Evolutionary conservation across 345 rosid genomes (phyloP).

Genomic region (Toxicodendron radicans): DNA sequence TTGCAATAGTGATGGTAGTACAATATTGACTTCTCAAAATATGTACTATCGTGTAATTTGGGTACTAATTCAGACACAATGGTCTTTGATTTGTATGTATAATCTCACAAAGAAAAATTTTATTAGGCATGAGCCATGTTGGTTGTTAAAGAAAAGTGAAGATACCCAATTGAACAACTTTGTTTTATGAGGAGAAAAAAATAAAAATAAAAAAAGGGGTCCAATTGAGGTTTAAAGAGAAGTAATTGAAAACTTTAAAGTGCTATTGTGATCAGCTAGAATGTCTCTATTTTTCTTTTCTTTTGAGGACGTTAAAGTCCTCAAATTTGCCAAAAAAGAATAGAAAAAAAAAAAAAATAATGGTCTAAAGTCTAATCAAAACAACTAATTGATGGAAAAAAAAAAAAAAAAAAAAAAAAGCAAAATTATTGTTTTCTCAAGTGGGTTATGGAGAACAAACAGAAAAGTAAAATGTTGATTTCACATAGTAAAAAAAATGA

Average conservation of each 20-base stretch:
- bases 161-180: neutral
- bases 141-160: neutral
- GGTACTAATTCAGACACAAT: too few relatives aligned
- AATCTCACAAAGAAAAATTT: too few relatives aligned
- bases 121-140: neutral
- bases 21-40: too few relatives aligned
- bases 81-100: too few relatives aligned
- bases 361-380: slow-evolving; percentile 12
- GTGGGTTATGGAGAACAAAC: neutral
- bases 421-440: neutral
- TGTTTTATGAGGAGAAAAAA: neutral
- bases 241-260: neutral
- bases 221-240: neutral
- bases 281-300: neutral
- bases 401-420: neutral
- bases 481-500: neutral
- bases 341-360: neutral
- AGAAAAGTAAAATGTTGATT: neutral
- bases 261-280: neutral
- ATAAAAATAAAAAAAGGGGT: neutral
- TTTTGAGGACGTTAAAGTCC: slow-evolving; percentile 3
- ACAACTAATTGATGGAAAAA: neutral
- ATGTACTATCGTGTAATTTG: too few relatives aligned
- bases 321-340: neutral
- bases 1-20: too few relatives aligned